phyloP scores from a whole-genome alignment of 75 land plant species.

The Pinus albicaulis region DNA sequence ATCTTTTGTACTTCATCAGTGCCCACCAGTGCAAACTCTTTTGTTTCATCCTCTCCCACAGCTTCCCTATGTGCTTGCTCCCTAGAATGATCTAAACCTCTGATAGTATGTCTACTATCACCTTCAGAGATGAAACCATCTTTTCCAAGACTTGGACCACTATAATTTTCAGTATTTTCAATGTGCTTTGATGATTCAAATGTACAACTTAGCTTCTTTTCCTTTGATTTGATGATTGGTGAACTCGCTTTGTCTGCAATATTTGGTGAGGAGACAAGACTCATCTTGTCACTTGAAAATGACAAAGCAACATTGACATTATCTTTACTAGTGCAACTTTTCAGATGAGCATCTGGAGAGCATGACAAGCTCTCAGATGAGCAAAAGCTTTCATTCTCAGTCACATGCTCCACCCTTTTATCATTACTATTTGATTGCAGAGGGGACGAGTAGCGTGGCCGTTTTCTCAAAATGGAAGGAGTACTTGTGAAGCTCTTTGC shows the following conservation, averaged over 20 bases:
- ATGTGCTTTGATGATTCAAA: background rate
- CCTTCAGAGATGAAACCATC: background rate
- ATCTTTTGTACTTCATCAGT: background rate
- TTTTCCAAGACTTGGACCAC: background rate
- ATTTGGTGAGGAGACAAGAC: background rate
- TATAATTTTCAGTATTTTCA: background rate
- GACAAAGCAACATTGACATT: background rate
- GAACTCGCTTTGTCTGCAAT: background rate
- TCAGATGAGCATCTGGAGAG: background rate
- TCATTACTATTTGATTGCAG: conserved; percentile 3
- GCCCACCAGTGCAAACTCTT: background rate
- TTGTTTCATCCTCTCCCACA: background rate
- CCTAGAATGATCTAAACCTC: background rate
- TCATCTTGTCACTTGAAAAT: background rate
- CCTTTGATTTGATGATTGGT: background rate
- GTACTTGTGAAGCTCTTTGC: conserved; percentile 13
- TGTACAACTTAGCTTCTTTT: background rate
- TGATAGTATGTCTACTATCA: background rate
- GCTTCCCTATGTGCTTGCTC: background rate
- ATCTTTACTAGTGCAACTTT: background rate
- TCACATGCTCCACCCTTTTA: background rate
- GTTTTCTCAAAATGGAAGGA: conserved; percentile 14
- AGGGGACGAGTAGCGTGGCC: conserved; percentile 1
- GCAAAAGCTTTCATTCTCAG: background rate
- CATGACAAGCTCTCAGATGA: background rate